phyloP scores from a whole-genome alignment of 2,329 filamentous ascomycete species.

The Lasiodiplodia citricola region DNA sequence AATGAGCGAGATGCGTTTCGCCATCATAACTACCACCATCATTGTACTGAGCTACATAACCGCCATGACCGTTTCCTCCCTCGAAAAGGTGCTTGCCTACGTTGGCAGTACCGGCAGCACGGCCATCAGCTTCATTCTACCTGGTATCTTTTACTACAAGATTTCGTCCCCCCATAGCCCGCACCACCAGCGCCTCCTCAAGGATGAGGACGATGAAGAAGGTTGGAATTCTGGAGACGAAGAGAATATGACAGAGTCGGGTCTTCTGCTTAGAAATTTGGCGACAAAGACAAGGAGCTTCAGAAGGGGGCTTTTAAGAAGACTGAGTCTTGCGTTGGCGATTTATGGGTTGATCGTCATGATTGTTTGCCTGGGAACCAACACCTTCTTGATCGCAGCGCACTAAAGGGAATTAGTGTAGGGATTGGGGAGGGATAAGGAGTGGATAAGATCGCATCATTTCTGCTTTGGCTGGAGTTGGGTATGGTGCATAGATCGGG shows the following conservation, averaged over 20 bases:
- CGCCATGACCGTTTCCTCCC: slow-evolving; percentile 86
- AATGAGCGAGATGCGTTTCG: slow-evolving; percentile 89
- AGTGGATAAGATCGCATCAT: background rate
- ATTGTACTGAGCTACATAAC: slow-evolving; percentile 84
- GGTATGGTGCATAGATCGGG: slow-evolving; percentile 4
- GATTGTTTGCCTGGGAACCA: slow-evolving; percentile 84
- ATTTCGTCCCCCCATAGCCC: slow-evolving; percentile 88
- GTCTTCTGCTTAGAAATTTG: slow-evolving; percentile 20
- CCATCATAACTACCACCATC: slow-evolving; percentile 83
- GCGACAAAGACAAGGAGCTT: slow-evolving; percentile 65
- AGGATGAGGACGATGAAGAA: slow-evolving; percentile 86
- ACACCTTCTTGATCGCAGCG: slow-evolving; percentile 75
- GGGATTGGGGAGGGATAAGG: background rate
- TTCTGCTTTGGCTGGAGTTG: background rate
- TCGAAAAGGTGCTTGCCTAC: slow-evolving; percentile 92
- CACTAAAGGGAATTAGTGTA: slow-evolving; percentile 55
- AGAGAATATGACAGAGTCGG: slow-evolving; percentile 43
- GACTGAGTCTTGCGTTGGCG: slow-evolving; percentile 74
- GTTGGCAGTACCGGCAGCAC: slow-evolving; percentile 95
- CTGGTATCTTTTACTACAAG: slow-evolving; percentile 97
- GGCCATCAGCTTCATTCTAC: slow-evolving; percentile 95
- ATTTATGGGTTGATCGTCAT: slow-evolving; percentile 88
- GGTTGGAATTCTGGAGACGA: slow-evolving; percentile 64
- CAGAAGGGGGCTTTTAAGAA: slow-evolving; percentile 69
- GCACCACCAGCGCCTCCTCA: slow-evolving; percentile 83